These are phyloP conservation scores for Irpex sp. DNA, from an alignment of 1,284 basidiomycete species.

Conservation along the genomic window DNA sequence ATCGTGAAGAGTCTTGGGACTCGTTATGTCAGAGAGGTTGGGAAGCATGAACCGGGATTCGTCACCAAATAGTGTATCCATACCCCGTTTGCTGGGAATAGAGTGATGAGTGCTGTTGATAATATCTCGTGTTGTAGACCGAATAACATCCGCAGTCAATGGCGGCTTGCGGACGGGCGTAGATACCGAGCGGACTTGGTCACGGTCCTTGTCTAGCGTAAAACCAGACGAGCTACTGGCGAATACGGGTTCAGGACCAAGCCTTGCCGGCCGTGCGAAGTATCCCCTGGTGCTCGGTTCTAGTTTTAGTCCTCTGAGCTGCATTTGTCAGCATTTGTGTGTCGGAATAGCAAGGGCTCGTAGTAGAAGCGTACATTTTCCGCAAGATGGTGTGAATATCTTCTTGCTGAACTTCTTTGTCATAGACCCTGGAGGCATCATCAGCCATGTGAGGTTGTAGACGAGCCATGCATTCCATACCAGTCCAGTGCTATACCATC, in stretches of 20 bases:
- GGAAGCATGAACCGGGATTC: not conserved
- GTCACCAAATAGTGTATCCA: not conserved
- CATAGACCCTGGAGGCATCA: conserved; percentile 5
- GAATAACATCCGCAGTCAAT: not conserved
- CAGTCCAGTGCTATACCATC: conserved; percentile 12
- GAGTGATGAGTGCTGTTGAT: not conserved
- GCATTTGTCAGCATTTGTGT: not conserved
- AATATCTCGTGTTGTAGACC: not conserved
- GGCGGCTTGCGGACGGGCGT: not conserved
- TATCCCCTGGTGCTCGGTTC: not conserved
- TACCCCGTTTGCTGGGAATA: not conserved
- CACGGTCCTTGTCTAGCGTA: not conserved
- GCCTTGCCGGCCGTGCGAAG: not conserved
- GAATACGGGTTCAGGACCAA: not conserved
- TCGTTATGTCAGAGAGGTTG: not conserved
- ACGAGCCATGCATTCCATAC: not conserved
- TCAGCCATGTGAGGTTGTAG: not conserved
- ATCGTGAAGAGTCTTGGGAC: not conserved
- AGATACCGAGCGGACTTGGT: not conserved
- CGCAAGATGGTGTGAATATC: not conserved
- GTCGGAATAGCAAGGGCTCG: not conserved
- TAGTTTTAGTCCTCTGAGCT: not conserved
- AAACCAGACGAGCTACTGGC: not conserved
- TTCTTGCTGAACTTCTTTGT: conserved; percentile 1
- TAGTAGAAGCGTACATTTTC: not conserved